A percentile compares a stretch with the other conserved stretches of the same genome.
Evolutionary conservation across 768 basidiomycete genomes (phyloP).

Genomic region (Auriscalpium orientale): DNA sequence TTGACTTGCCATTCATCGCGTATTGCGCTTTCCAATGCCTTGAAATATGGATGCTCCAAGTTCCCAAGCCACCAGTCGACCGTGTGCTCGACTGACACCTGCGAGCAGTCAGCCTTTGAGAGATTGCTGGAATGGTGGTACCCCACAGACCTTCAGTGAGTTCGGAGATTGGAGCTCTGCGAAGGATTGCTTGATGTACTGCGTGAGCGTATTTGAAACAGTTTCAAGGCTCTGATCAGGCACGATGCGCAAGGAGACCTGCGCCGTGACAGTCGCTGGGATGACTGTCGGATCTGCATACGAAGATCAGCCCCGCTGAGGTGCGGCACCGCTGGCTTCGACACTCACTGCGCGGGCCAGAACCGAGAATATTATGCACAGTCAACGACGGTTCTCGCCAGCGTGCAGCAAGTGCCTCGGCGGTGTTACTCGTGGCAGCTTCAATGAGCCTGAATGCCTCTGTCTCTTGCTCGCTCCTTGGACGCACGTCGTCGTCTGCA

Average conservation of each 20-base stretch:
- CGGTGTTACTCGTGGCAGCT: slow-evolving; percentile 56
- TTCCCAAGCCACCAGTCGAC: slow-evolving; percentile 97
- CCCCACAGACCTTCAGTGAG: slow-evolving; percentile 47
- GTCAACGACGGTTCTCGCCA: slow-evolving; percentile 92
- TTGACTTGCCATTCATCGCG: slow-evolving; percentile 80
- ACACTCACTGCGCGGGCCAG: slow-evolving; percentile 67
- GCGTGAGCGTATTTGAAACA: slow-evolving; percentile 54
- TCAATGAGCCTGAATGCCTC: slow-evolving; percentile 64
- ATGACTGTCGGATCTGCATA: slow-evolving; percentile 77
- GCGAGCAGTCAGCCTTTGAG: background rate
- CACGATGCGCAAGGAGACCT: slow-evolving; percentile 87
- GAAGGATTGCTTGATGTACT: slow-evolving; percentile 56
- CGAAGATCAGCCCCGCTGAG: background rate
- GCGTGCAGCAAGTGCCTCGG: slow-evolving; percentile 61
- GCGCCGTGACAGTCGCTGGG: slow-evolving; percentile 74
- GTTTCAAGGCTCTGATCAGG: slow-evolving; percentile 82
- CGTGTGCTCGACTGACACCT: slow-evolving; percentile 75
- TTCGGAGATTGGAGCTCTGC: slow-evolving; percentile 58
- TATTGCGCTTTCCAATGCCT: slow-evolving; percentile 75
- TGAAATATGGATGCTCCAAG: slow-evolving; percentile 79
- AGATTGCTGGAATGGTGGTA: background rate
- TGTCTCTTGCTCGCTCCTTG: slow-evolving; percentile 59
- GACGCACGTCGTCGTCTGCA: slow-evolving; percentile 70
- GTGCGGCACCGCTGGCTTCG: background rate
- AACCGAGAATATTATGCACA: slow-evolving; percentile 76